phyloP scores from a whole-genome alignment of 2,329 filamentous ascomycete genomes.

The Ceratocystis harringtonii region DNA sequence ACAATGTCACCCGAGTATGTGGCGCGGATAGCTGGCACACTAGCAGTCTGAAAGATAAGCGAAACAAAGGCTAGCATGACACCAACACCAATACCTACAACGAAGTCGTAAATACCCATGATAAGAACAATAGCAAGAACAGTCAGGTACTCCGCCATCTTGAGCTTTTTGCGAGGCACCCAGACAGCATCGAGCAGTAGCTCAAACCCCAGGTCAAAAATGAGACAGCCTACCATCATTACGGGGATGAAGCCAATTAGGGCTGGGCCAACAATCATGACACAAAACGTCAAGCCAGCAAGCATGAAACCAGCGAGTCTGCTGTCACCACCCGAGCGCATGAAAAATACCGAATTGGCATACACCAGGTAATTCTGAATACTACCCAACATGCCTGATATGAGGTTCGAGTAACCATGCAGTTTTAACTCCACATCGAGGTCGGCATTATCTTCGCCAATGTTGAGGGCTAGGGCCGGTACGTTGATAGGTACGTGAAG shows the following conservation, averaged over 20 bases:
- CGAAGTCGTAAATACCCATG: constrained; percentile 96
- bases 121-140: constrained; percentile 80
- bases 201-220: constrained; percentile 90
- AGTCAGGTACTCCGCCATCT: constrained; percentile 75
- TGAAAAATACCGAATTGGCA: constrained; percentile 94
- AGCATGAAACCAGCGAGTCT: constrained; percentile 76
- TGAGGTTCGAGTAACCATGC: constrained; percentile 81
- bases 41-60: constrained; percentile 80
- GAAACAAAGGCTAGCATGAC: constrained; percentile 84
- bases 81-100: constrained; percentile 80
- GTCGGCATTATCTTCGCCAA: constrained; percentile 81
- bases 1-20: constrained; percentile 83
- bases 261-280: constrained; percentile 72
- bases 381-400: constrained; percentile 75
- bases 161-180: constrained; percentile 75
- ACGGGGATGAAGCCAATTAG: constrained; percentile 91
- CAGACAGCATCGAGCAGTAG: constrained; percentile 77
- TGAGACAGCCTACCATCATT: constrained; percentile 90
- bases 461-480: constrained; percentile 76
- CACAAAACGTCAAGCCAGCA: constrained; percentile 60
- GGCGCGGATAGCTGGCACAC: constrained; percentile 74
- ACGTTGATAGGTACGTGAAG: constrained; percentile 97
- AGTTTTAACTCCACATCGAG: constrained; percentile 83
- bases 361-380: constrained; percentile 97
- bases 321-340: constrained; percentile 77